Base-by-base conservation (phyloP, 257 asterid genomes). In the Salvia splendens region DNA sequence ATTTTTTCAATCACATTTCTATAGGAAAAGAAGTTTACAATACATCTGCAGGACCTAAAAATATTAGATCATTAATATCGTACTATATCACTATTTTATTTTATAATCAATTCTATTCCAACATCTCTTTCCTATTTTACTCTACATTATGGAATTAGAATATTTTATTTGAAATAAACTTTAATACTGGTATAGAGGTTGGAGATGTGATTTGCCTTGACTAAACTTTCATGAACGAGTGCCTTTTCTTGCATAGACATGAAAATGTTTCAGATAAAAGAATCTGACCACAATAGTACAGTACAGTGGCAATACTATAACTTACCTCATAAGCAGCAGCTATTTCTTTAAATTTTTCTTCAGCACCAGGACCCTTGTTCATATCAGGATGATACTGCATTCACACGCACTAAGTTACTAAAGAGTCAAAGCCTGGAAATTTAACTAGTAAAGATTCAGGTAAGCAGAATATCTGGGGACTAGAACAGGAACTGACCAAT, bases 281-380 rank as follows among this genome's bases (percentile, higher is more conserved):
- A 3, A 28, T 45, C 41, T 67, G 58, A 28, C 28, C 41, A 28
- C 6, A 16, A 40, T 24, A 24, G 30, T 24, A 61, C 2, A 16
- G 51, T 12, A 43, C 3, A 12, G 41, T 36, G 43, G 58, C 35
- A 57, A 71, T 43, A n/a, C n/a, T n/a, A 55, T 56, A 49, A 67
- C 12, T 53, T 77, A 93, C 99, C 99, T 93, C 99, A 40, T 93
- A 93, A 3, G 99, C 97, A 81, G 99, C 96, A 73, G 86, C 85
- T 62, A 93, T 88, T 76, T 90, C 95, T 81, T 94, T 94, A 42
- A 94, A 94, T 78, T 87, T 91, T 42, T 91, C 99, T 84, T 94
- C 97, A 67, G 99, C 78, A 41, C 95, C 95, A 48, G 87, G 85
- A 38, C 57, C 79, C 78, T 87, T 88, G 82, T 87, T 87, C 96